Percentiles rank a stretch among this genome's conserved stretches.
Conservation (phyloP, 345 rosid species). For the Cardamine resedifolia region DNA sequence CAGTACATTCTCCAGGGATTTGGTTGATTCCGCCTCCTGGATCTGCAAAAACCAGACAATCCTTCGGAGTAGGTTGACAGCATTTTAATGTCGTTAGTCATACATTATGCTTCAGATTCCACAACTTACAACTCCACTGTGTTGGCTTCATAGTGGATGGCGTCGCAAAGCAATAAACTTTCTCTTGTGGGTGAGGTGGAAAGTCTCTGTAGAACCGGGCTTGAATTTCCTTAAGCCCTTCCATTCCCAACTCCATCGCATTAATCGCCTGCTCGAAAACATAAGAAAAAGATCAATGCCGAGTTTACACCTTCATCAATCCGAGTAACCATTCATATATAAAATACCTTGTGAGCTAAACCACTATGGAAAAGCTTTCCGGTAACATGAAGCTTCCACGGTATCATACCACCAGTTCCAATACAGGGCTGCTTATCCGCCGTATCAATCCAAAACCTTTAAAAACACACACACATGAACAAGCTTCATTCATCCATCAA, state of each 20-base stretch:
- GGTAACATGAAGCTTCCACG: constrained; percentile 88
- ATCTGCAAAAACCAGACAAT: constrained; percentile 46
- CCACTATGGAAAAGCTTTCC: constrained; percentile 99
- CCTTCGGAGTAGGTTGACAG: constrained; percentile 22
- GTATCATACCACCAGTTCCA: constrained; percentile 98
- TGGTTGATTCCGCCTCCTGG: constrained; percentile 99
- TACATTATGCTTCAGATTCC: not conserved
- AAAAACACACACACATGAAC: not conserved
- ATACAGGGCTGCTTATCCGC: constrained; percentile 99
- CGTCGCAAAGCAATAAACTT: constrained; percentile 84
- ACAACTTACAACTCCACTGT: constrained; percentile 83
- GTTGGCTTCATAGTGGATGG: constrained; percentile 99
- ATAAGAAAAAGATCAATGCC: not conserved
- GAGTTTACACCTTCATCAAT: constrained; percentile 9
- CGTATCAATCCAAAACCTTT: constrained; percentile 94
- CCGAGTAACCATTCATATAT: constrained; percentile 14
- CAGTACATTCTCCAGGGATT: constrained; percentile 87
- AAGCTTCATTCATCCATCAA: not conserved
- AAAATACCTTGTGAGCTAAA: constrained; percentile 77
- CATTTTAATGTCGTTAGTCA: constrained; percentile 22
- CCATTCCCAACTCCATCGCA: constrained; percentile 89
- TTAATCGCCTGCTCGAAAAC: constrained; percentile 71
- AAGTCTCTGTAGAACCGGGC: constrained; percentile 80
- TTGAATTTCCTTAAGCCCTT: constrained; percentile 79
- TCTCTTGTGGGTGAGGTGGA: constrained; percentile 78